These are phyloP conservation scores for Clitopilus passeckerianus DNA, from an alignment of 768 basidiomycete genomes.

Conservation along the genomic window DNA sequence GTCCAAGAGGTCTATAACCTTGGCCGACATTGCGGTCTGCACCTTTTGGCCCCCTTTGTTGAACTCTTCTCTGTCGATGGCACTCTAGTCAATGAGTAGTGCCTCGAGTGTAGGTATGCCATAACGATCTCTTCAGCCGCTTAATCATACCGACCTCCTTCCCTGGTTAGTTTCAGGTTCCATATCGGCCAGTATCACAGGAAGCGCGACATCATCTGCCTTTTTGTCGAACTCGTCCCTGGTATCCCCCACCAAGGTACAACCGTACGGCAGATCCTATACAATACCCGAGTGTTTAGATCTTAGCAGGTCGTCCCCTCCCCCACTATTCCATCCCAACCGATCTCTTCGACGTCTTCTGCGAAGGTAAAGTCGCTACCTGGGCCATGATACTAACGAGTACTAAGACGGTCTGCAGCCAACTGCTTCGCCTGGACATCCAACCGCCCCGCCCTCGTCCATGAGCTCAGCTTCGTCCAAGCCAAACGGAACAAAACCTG, in stretches of 20 bases:
- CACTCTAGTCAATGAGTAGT: background rate
- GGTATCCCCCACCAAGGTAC: background rate
- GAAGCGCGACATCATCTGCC: background rate
- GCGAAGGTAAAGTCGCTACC: background rate
- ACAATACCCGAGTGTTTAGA: background rate
- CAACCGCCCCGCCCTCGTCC: background rate
- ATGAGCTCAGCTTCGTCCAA: background rate
- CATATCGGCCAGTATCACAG: background rate
- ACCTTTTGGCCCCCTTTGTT: background rate
- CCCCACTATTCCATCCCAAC: background rate
- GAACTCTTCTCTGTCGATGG: background rate
- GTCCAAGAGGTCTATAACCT: background rate
- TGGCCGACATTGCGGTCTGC: background rate
- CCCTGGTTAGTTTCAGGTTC: background rate
- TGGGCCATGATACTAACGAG: background rate
- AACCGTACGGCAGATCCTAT: background rate
- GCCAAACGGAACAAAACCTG: background rate
- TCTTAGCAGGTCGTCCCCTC: background rate
- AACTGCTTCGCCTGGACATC: background rate
- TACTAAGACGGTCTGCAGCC: background rate
- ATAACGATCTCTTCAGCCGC: background rate
- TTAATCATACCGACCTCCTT: background rate
- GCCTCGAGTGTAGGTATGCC: background rate
- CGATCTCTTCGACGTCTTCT: background rate
- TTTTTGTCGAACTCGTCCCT: background rate